Evolutionary conservation across 129 eudicot genomes (phyloP), one percentile per base, ranked within the genome.

Genomic region (Lonicera japonica): DNA sequence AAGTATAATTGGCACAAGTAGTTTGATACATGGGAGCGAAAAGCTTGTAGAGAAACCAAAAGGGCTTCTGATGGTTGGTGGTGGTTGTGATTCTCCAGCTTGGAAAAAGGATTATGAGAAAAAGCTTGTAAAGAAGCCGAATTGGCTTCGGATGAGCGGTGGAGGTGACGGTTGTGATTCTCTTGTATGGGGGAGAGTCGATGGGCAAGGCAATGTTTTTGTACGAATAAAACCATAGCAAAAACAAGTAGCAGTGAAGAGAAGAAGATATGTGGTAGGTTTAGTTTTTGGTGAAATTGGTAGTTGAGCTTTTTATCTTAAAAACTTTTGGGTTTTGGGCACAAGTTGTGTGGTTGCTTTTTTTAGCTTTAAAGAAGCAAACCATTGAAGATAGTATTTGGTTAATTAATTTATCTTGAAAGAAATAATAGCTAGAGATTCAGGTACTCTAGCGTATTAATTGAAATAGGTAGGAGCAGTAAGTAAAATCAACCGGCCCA

Each of bases 81-180:
- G 16, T 18, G 36, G 46, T 38, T 38, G 43, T 38, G 36, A 23
- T 51, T 51, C 8, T 51, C 56, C 56, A 51, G 56, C 21, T 11
- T 51, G 36, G 36, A 29, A 29, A 29, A 1, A 6, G 6, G 36
- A 29, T 29, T 29, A 29, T 29, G 36, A 29, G 6, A 29, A 55
- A 82, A 86, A 24, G 69, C 73, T 65, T 61, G 68, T 23, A 85
- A 65, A 9, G 80, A 73, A 56, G 82, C 80, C 58, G 50, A 57
- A 5, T 46, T 11, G 40, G 75, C 40, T 65, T 77, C 73, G 0
- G 74, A 60, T 65, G 66, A 60, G 21, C 50, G 38, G 64, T n/a
- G 4, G 18, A 58, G 67, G 54, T 62, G 56, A 20, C 12, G 65
- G 17, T 45, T 63, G 56, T 67, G 78, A 45, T 76, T 61, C 11